Base-by-base conservation (phyloP, 106 monocot species). In the Acorus calamus region DNA sequence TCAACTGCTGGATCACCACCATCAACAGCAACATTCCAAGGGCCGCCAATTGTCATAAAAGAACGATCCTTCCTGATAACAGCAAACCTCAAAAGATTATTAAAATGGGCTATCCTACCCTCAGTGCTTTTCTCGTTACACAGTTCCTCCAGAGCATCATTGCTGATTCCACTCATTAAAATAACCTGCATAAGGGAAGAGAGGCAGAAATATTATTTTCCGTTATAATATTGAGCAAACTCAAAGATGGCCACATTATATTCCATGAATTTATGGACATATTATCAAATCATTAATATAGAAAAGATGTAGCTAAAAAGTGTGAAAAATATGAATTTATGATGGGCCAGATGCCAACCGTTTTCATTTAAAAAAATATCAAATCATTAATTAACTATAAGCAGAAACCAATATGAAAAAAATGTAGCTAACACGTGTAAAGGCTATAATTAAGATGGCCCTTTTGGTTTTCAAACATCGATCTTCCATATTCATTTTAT, bases 101-200 rank as follows among this genome's bases (percentile, higher is more conserved):
- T 79, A 41, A 98, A 56, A 66, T 98, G 92, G 4, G 73, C 51
- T 11, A 74, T 52, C 61, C 71, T 79, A 12, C 85, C 86, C 65
- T 69, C 76, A 12, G 83, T 66, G 45, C 56, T 76, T 76, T 73
- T 85, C 11, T 81, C 79, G 8, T 82, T 77, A 60, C 69, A 79
- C 57, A 98, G 56, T 11, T 88, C 83, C 52, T 80, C 77, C 46
- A 98, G 55, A 48, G 83, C 87, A 78, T 77, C 75, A 60, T 54
- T 70, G 61, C 85, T 85, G 47, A 92, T 67, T 51, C 98, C 98
- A 83, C 88, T 92, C 88, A 98, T 85, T 79, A 98, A 74, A 61
- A 98, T 74, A 57, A 88, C 92, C 98, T 98, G 82, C 14, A 47
- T 52, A 10, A 28, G 28, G 28, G 6, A 8, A 50, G 47, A 64